A percentile compares a stretch with the other conserved stretches of the same genome.
Evolutionary conservation across 805 yeast species (phyloP).

Genomic region (Saturnispora sanitii): DNA sequence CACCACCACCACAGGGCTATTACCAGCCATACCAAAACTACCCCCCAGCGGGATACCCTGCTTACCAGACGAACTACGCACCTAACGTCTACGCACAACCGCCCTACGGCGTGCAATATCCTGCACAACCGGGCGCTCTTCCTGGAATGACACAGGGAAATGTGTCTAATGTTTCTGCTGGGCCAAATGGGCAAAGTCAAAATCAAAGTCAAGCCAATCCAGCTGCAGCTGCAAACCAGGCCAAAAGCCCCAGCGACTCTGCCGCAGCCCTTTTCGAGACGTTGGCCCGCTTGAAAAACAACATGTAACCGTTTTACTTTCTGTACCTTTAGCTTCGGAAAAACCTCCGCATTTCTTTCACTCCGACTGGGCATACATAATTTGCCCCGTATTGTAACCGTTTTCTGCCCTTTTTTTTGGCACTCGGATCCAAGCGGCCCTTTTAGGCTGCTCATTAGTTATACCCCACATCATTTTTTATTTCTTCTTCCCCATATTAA

Average conservation of each 20-base stretch:
- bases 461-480: too few relatives aligned
- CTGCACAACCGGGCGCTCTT: slow-evolving; percentile 8
- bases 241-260: slow-evolving; percentile 19
- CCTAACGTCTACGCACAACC: slow-evolving; percentile 12
- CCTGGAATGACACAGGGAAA: slow-evolving; percentile 6
- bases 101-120: slow-evolving; percentile 7
- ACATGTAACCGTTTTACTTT: slow-evolving; percentile 19
- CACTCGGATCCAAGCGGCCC: too few relatives aligned
- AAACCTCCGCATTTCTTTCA: too few relatives aligned
- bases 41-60: slow-evolving; percentile 12
- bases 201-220: background rate
- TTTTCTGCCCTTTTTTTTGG: too few relatives aligned
- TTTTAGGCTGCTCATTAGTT: too few relatives aligned
- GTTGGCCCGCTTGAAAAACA: slow-evolving; percentile 29
- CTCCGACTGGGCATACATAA: too few relatives aligned
- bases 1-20: slow-evolving; percentile 4
- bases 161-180: too few relatives aligned
- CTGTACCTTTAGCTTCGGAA: background rate
- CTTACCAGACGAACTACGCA: background rate
- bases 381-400: too few relatives aligned
- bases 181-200: background rate
- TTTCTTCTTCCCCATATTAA: too few relatives aligned
- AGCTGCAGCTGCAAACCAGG: background rate
- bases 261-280: slow-evolving; percentile 29
- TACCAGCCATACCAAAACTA: slow-evolving; percentile 14